Base-by-base conservation (phyloP, 2,329 filamentous ascomycete species). In the Gnomoniopsis sp. region DNA sequence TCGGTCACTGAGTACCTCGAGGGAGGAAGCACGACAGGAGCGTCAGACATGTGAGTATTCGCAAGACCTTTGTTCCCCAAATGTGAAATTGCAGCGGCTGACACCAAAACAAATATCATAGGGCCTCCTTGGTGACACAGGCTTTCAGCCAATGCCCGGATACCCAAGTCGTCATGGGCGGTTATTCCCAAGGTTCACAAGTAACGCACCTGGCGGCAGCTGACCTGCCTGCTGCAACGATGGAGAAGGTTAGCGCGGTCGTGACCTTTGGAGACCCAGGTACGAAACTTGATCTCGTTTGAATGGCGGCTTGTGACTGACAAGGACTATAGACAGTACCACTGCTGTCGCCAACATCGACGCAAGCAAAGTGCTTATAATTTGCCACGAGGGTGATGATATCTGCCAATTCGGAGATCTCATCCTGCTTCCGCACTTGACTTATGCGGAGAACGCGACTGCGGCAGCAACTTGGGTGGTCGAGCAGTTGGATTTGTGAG, bases 101-200 rank as follows among this genome's bases (percentile, higher is more conserved):
- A 61, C 15, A 63, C 34, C n/a, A n/a, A n/a, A n/a, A 14, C 70
- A 69, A 33, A 72, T 68, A 53, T 41, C 17, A 65, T 53, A 74
- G 76, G 71, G 74, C 74, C n/a, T 56, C 69, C 10, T 47, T 61
- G 2, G 53, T 67, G 8, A 57, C 49, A 2, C 50, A 69, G 47
- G 70, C 73, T 1, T 66, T 70, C 41, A 63, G 62, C 14, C 57
- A 67, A 7, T 79, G 77, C 57, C 75, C 76, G 0, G 64, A 66
- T 38, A 77, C 75, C 1, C 70, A 73, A 41, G 64, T 79, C 38
- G 74, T 77, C 4, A 68, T 79, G 65, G 68, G 73, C 11, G 77
- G 76, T 7, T 79, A 69, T 50, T 67, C 66, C 11, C 69, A 71
- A 53, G 69, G 69, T 30, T 67, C 63, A 3, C 69, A 70, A 61